A percentile compares a stretch with the other conserved stretches of the same genome.
phyloP scores from a whole-genome alignment of 345 rosid species.

The Stellera chamaejasme region DNA sequence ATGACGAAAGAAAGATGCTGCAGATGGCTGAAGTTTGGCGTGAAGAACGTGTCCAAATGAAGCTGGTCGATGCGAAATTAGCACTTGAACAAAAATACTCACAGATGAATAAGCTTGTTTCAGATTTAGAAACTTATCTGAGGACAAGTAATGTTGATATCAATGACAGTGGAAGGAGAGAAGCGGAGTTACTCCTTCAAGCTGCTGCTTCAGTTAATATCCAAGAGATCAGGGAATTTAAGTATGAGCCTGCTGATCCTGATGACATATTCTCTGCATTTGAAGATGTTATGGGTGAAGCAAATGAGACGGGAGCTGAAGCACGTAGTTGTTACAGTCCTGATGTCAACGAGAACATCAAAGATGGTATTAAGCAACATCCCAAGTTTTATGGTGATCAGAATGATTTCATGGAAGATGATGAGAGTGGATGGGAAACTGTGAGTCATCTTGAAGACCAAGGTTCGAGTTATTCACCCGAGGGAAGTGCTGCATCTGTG shows the following conservation, averaged over 20 bases:
- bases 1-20: constrained; percentile 83
- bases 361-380: constrained; percentile 28
- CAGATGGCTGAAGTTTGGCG: constrained; percentile 99
- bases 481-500: constrained; percentile 40
- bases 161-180: constrained; percentile 19
- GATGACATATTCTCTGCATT: constrained; percentile 60
- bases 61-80: constrained; percentile 74
- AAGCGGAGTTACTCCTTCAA: constrained; percentile 28
- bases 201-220: constrained; percentile 42
- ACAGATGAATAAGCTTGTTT: constrained; percentile 43
- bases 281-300: constrained; percentile 41
- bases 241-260: constrained; percentile 49
- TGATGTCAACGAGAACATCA: constrained; percentile 24
- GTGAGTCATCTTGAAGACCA: constrained; percentile 73
- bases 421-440: constrained; percentile 93
- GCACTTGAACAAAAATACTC: constrained; percentile 27
- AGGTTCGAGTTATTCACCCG: constrained; percentile 58
- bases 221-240: constrained; percentile 51
- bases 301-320: constrained; percentile 17
- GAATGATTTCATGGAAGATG: constrained; percentile 50
- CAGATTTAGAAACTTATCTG: constrained; percentile 47
- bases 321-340: constrained; percentile 24
- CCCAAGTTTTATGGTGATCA: constrained; percentile 29
- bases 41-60: constrained; percentile 93
- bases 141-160: constrained; percentile 28